Base-by-base conservation (phyloP, 495 filamentous ascomycete species). In the Cryomyces minteri region DNA sequence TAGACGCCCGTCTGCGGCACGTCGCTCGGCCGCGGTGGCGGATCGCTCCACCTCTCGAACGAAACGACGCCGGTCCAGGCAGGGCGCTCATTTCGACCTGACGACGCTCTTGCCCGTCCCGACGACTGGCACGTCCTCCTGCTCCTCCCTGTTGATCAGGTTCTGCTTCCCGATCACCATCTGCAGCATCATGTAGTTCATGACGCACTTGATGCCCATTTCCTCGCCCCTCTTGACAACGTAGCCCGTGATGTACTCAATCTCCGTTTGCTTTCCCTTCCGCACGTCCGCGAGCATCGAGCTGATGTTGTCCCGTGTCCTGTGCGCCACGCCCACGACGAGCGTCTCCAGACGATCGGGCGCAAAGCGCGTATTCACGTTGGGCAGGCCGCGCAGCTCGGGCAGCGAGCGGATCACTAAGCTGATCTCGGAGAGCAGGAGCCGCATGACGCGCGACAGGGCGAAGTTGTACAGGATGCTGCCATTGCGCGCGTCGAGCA, bases 211-310 rank as follows among this genome's bases (percentile, higher is more conserved):
- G 5, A 87, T 56, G 9, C 79, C 78, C 37, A 82, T 50, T 60
- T 85, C 76, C 54, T 77, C 68, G 29, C 76, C 86, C 29, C 74
- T 71, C 44, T 63, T 64, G 38, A 90, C 73, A 31, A 94, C 69
- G 61, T 79, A 94, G 11, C 86, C 88, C 62, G 90, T 94, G 51
- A 93, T 72, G 53, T 81, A 88, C 14, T 80, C 73, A 45, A 94
- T 75, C 59, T 93, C 87, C 2, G 84, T 92, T 43, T 59, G 51
- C 54, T 68, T 72, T 4, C 76, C 68, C 2, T 60, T 60, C 32
- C 63, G 58, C 14, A 88, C 68, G 59, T 94, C 87, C 55, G 86
- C 81, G 25, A 84, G 57, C 86, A 94, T 94, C 4, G 75, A 79
- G 54, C 80, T 86, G 34, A 68, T 70, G 55, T 93, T 88, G 33